Percentiles rank a stretch among this genome's conserved stretches.
phyloP scores from a whole-genome alignment of 768 basidiomycete species.

The Leccinellum albellum region DNA sequence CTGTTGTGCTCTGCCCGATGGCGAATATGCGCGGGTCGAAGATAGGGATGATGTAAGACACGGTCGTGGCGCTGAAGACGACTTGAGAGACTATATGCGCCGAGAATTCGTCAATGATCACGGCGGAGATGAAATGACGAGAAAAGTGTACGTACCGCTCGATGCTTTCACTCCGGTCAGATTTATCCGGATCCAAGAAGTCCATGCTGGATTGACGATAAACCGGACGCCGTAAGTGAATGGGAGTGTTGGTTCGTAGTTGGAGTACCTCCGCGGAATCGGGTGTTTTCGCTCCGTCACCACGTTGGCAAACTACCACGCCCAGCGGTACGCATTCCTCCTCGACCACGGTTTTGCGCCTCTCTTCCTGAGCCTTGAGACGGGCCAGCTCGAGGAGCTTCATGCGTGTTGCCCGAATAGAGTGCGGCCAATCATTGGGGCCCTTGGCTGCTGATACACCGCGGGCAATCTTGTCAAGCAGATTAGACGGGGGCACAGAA shows the following conservation, averaged over 20 bases:
- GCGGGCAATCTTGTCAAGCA: slow-evolving; percentile 82
- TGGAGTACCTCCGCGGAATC: slow-evolving; percentile 41
- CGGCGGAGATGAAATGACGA: neutral
- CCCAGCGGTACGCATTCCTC: slow-evolving; percentile 40
- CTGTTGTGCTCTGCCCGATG: slow-evolving; percentile 21
- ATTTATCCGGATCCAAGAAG: slow-evolving; percentile 57
- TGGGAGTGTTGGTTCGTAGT: slow-evolving; percentile 46
- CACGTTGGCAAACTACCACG: slow-evolving; percentile 7
- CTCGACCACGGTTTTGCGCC: slow-evolving; percentile 38
- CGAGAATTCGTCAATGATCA: slow-evolving; percentile 9
- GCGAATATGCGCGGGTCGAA: slow-evolving; percentile 32
- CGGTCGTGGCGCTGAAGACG: slow-evolving; percentile 65
- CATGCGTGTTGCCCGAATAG: slow-evolving; percentile 73
- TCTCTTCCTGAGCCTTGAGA: slow-evolving; percentile 52
- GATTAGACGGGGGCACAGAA: slow-evolving; percentile 76
- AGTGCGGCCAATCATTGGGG: slow-evolving; percentile 77
- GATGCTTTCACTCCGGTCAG: slow-evolving; percentile 47
- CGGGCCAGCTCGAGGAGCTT: slow-evolving; percentile 82
- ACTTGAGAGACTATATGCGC: slow-evolving; percentile 51
- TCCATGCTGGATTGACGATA: slow-evolving; percentile 88
- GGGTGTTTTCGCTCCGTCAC: slow-evolving; percentile 17
- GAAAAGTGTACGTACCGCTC: slow-evolving; percentile 48
- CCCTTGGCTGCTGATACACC: slow-evolving; percentile 74
- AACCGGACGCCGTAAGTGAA: slow-evolving; percentile 48
- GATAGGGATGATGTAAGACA: slow-evolving; percentile 61